Percentiles rank a stretch among this genome's conserved stretches.
Evolutionary conservation across 108 stramenopile genomes (phyloP).

Genomic region (Aurantiochytrium sp.): DNA sequence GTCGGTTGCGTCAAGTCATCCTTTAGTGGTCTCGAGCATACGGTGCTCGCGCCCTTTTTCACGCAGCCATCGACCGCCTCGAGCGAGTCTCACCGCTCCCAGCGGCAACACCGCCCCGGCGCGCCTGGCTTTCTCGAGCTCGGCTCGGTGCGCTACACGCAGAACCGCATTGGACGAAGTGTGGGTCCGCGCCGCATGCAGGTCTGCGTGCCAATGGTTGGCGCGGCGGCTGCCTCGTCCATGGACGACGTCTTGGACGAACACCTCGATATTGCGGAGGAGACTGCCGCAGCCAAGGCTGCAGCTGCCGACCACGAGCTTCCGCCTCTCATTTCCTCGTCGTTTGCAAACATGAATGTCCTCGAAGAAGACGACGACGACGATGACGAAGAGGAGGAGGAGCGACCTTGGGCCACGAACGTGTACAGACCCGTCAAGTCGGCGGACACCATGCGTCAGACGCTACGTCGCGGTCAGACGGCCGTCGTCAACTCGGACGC

Average conservation of each 20-base stretch:
- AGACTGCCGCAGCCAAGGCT: not conserved
- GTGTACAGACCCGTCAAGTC: not conserved
- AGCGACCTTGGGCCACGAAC: not conserved
- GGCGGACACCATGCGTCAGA: not conserved
- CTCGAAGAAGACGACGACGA: not conserved
- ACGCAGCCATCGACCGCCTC: not conserved
- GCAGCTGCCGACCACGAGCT: not conserved
- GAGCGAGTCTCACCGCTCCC: not conserved
- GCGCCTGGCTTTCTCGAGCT: not conserved
- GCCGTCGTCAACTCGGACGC: not conserved
- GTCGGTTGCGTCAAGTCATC: not conserved
- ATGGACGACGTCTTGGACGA: not conserved
- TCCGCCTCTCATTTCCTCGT: not conserved
- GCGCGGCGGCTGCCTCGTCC: not conserved
- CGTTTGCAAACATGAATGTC: not conserved
- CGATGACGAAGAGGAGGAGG: not conserved
- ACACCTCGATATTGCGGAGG: not conserved
- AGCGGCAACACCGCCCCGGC: not conserved
- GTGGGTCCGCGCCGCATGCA: conserved; percentile 13
- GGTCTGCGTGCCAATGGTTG: not conserved
- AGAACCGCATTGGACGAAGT: not conserved
- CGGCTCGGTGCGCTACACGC: not conserved
- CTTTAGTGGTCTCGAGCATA: not conserved
- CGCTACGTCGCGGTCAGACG: not conserved
- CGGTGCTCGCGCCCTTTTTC: not conserved